These are phyloP conservation scores for Suillus spraguei DNA, from an alignment of 768 basidiomycete genomes.

Conservation along the genomic window DNA sequence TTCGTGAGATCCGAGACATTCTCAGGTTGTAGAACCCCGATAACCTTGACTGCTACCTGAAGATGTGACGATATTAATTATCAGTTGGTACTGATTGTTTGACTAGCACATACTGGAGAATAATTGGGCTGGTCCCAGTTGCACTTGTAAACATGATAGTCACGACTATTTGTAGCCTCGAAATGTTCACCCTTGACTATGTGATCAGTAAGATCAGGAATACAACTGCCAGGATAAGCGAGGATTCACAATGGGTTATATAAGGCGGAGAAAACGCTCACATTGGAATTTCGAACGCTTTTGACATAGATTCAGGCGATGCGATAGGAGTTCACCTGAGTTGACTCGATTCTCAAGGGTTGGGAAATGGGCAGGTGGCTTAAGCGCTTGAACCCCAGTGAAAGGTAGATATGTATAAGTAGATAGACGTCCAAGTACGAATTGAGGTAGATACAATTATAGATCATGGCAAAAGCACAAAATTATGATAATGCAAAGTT, in stretches of 20 bases:
- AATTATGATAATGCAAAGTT: no score
- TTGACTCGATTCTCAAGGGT: background rate
- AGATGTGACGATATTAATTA: background rate
- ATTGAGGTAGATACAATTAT: no score
- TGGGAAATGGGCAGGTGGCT: no score
- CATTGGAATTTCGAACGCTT: background rate
- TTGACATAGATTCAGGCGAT: background rate
- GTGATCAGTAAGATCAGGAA: background rate
- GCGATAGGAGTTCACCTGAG: no score
- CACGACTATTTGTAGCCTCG: slow-evolving; percentile 16
- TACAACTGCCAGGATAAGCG: no score
- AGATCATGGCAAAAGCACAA: no score
- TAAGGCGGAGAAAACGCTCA: background rate
- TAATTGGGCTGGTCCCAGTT: background rate
- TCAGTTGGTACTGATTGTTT: background rate
- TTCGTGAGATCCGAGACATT: background rate
- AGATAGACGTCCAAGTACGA: no score
- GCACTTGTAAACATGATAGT: slow-evolving; percentile 28
- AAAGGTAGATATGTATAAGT: no score
- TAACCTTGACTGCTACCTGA: slow-evolving; percentile 4
- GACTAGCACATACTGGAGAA: background rate
- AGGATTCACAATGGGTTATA: no score
- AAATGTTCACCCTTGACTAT: background rate
- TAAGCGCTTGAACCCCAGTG: no score
- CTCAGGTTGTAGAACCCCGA: background rate